phyloP scores from a whole-genome alignment of 495 filamentous ascomycete genomes.

The Penicillium alfredii region DNA sequence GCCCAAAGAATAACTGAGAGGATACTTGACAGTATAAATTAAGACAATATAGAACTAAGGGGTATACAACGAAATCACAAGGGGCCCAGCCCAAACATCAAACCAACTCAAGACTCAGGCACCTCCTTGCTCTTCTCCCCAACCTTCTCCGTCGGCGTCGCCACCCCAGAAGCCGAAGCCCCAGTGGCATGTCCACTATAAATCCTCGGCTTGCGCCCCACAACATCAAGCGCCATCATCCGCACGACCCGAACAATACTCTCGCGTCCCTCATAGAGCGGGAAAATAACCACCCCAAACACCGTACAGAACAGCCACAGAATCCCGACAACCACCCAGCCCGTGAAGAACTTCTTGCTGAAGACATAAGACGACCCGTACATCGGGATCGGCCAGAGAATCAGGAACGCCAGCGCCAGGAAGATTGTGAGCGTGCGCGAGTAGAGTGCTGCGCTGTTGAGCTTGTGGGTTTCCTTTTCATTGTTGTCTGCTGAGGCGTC shows the following conservation, averaged over 20 bases:
- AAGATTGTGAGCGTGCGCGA: constrained; percentile 69
- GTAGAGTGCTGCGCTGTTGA: constrained; percentile 68
- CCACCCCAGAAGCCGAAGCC: constrained; percentile 24
- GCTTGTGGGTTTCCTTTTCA: constrained; percentile 61
- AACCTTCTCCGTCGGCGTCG: constrained; percentile 27
- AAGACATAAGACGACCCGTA: constrained; percentile 86
- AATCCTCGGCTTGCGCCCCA: constrained; percentile 47
- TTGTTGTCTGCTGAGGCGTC: constrained; percentile 23
- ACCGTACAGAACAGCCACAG: constrained; percentile 78
- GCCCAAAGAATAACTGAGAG: too few species aligned
- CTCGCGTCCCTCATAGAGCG: constrained; percentile 71
- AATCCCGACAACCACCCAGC: constrained; percentile 82
- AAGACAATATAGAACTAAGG: too few species aligned
- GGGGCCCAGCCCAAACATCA: too few species aligned
- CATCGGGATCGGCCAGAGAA: constrained; percentile 95
- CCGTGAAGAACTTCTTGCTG: constrained; percentile 85
- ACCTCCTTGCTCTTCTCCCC: constrained; percentile 3
- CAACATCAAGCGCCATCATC: constrained; percentile 62
- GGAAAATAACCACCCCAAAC: constrained; percentile 73
- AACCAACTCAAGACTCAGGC: too few species aligned
- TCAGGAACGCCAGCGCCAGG: constrained; percentile 69
- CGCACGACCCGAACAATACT: constrained; percentile 61
- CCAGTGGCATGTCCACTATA: constrained; percentile 20
- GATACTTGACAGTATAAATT: too few species aligned
- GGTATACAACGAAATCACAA: too few species aligned